Conservation (phyloP, 2,329 filamentous ascomycete species). For the Monosporascus sp. region DNA sequence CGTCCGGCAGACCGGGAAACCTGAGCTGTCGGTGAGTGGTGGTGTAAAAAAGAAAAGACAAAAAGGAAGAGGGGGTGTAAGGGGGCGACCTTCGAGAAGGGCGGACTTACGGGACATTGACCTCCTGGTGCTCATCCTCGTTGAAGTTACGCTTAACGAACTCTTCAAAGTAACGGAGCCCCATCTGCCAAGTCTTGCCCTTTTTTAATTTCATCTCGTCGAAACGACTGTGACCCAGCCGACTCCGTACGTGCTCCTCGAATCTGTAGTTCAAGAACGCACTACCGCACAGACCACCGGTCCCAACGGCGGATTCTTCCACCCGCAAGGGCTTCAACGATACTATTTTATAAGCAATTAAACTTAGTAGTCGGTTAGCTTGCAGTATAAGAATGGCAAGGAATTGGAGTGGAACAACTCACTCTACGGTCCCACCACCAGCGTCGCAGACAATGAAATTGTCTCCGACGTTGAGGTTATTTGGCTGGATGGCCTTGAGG, state of each 20-base stretch:
- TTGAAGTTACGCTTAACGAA: slow-evolving; percentile 82
- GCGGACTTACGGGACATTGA: slow-evolving; percentile 62
- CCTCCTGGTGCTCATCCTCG: slow-evolving; percentile 69
- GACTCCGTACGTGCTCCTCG: slow-evolving; percentile 65
- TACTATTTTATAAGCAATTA: slow-evolving; percentile 78
- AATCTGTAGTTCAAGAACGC: slow-evolving; percentile 78
- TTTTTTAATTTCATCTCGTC: slow-evolving; percentile 74
- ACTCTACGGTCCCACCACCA: slow-evolving; percentile 64
- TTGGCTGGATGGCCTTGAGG: slow-evolving; percentile 72
- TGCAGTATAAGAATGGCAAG: background rate
- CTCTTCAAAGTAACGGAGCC: slow-evolving; percentile 73
- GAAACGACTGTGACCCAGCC: slow-evolving; percentile 62
- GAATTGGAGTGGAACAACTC: slow-evolving; percentile 20
- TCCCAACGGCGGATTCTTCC: slow-evolving; percentile 74
- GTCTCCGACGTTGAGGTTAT: slow-evolving; percentile 63
- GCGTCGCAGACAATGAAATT: slow-evolving; percentile 60
- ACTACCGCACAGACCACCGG: slow-evolving; percentile 70
- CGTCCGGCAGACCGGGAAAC: slow-evolving; percentile 70
- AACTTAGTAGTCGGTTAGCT: slow-evolving; percentile 28
- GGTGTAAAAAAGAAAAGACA: background rate
- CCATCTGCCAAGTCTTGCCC: slow-evolving; percentile 75
- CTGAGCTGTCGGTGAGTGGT: slow-evolving; percentile 23
- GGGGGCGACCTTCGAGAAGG: too few species aligned
- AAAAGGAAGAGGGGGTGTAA: background rate
- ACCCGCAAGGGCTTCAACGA: slow-evolving; percentile 66